Percentiles rank a stretch among this genome's conserved stretches.
Evolutionary conservation across 768 basidiomycete genomes (phyloP).

Genomic region (Phylloporus sp.): DNA sequence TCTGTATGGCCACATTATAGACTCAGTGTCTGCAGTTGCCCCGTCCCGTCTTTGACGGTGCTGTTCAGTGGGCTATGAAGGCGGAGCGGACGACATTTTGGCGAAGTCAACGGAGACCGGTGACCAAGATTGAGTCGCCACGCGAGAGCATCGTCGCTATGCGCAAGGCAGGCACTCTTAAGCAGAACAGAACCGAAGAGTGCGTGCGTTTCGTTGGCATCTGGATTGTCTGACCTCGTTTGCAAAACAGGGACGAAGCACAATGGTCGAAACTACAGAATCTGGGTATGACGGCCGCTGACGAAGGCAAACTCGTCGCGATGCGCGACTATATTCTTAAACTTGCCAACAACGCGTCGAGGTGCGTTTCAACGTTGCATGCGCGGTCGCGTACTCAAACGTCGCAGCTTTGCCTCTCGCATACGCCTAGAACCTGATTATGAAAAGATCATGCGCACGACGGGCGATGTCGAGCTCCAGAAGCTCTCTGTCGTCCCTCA

Average conservation of each 20-base stretch:
- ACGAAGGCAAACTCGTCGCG: constrained; percentile 82
- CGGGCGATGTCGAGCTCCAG: constrained; percentile 70
- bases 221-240: background rate
- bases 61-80: constrained; percentile 85
- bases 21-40: constrained; percentile 36
- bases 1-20: background rate
- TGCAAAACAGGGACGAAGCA: constrained; percentile 58
- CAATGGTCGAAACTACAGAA: constrained; percentile 78
- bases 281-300: constrained; percentile 75
- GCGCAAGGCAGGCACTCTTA: constrained; percentile 41
- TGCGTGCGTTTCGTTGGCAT: constrained; percentile 33
- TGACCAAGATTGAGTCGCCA: constrained; percentile 56
- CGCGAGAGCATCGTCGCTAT: constrained; percentile 67
- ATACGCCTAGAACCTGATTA: constrained; percentile 57
- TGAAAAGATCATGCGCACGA: constrained; percentile 58
- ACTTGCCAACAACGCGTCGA: constrained; percentile 72
- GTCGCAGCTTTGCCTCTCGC: constrained; percentile 60
- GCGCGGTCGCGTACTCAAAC: constrained; percentile 1
- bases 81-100: constrained; percentile 78
- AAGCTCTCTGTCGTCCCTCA: constrained; percentile 88
- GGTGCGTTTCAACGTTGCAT: constrained; percentile 38
- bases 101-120: constrained; percentile 48
- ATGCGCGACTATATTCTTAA: constrained; percentile 88
- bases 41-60: constrained; percentile 78
- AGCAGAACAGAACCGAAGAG: constrained; percentile 71